Evolutionary conservation across 352 stramenopile species (phyloP).

Genomic region (Pythium rhizo-oryzae): DNA sequence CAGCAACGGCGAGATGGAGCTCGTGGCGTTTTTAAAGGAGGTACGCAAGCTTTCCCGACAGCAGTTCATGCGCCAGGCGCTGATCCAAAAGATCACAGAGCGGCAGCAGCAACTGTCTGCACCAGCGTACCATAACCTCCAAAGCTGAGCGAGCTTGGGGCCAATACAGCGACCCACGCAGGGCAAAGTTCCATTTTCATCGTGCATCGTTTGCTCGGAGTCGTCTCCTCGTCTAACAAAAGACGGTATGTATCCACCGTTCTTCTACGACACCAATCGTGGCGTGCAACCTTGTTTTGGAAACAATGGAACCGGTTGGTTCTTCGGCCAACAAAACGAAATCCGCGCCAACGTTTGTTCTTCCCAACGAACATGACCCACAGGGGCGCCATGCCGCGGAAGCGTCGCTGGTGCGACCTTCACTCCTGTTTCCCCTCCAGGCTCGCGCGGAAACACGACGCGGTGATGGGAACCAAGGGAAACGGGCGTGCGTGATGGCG

Average conservation of each 20-base stretch:
- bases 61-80: constrained; percentile 90
- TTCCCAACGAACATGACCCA: too few species aligned
- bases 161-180: constrained; percentile 8
- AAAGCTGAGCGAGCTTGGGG: constrained; percentile 12
- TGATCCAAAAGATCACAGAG: constrained; percentile 87
- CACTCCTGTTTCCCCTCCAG: constrained; percentile 4
- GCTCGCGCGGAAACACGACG: not conserved
- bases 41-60: constrained; percentile 88
- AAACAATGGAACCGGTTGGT: too few species aligned
- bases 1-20: constrained; percentile 87
- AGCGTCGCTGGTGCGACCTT: constrained; percentile 12
- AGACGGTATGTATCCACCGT: not conserved
- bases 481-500: constrained; percentile 1
- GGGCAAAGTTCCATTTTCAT: constrained; percentile 1
- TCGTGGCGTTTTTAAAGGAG: constrained; percentile 87
- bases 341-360: not conserved
- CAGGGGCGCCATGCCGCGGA: too few species aligned
- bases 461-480: constrained; percentile 1
- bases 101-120: constrained; percentile 67
- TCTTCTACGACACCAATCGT: not conserved
- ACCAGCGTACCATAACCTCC: constrained; percentile 55
- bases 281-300: constrained; percentile 3
- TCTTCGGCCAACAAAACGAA: too few species aligned
- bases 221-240: too few species aligned
- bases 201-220: too few species aligned